Base-by-base conservation (phyloP, 140 eudicot genomes). In the Anethum foeniculum region DNA sequence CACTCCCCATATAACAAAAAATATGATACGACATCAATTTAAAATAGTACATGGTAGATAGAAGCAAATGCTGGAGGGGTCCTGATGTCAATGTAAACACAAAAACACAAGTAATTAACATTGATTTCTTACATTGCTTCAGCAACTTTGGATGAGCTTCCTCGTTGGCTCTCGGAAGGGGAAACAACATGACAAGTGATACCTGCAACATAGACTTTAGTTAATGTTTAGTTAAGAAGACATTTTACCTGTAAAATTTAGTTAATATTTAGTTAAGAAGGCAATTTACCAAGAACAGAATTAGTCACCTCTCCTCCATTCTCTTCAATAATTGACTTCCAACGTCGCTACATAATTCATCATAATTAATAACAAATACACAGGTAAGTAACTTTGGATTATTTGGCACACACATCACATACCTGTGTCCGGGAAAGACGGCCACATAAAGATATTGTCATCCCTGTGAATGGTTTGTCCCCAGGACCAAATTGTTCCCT, bases 391-490 rank as follows among this genome's bases (percentile, higher is more conserved):
- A 15, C 60, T 1, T 13, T 0, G 15, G 60, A 30, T 11, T 64
- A 8, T 16, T 11, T 5, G 32, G 13, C 21, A 28, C 3, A 67
- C 28, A 67, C 38, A 28, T 28, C 43, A 65, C 89, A 51, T 83
- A 92, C 97, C 81, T 92, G 98, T 1, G 94, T 88, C 32, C 88
- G 85, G 44, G 90, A 69, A 7, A 94, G 87, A 65, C 96, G 94
- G 69, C 97, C 98, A 1, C 96, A 89, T 23, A 92, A 80, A 32
- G 90, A 86, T 9, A 90, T 88, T 25, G 83, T 41, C 97, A 94
- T 91, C 68, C 98, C 96, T 0, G 64, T 21, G 46, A 94, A 90
- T 0, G 96, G 97, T 30, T 88, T 90, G 41, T 92, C 93, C 2
- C 73, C 30, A 0, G 84, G 39, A 27, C 77, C 64, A 5, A 81